Base-by-base conservation (phyloP, 2,329 filamentous ascomycete species). In the Phaeosphaeriaceae sp. region DNA sequence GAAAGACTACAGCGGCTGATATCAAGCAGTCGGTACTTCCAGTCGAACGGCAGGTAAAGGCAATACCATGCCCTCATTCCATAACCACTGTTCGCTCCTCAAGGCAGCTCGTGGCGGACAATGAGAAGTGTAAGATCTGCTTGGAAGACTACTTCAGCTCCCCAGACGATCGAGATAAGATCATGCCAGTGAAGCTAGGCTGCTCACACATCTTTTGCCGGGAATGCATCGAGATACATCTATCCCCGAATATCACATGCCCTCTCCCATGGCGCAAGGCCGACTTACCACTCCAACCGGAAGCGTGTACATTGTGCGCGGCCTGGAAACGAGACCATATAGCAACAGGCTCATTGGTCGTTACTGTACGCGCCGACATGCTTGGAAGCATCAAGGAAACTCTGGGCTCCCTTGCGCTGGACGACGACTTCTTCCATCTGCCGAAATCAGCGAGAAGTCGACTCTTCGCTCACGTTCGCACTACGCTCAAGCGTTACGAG, bases 351-450 rank as follows among this genome's bases (percentile, higher is more conserved):
- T 42, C 37, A 17, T 48, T 59, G 23, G 38, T 57, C 13, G 26
- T 57, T 32, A 59, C 58, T n/a, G 46, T 59, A 20, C 48, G 56
- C 13, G 53, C 55, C 6, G 53, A 60, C 28, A 60, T 61, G 56
- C 26, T 44, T 3, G 28, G 21, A 4, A 61, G 53, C 30, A 60
- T 61, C 39, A 48, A 48, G n/a, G 28, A 48, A 18, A 42, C 51
- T 2, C 48, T 60, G 8, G 30, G 37, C 6, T 32, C 43, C 34
- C 48, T 60, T n/a, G 37, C 41, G 11, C 11, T 32, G n/a, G 48
- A 55, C 11, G 26, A 48, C 40, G 20, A 48, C 20, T 46, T 52
- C 45, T 61, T 48, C 43, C 35, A 36, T 6, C 39, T 61, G 5
- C 21, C 50, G 8, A 49, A 44, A n/a, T 17, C 11, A 23, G 23